Evolutionary conservation across 345 rosid species (phyloP).

Genomic region (Bruguiera sexangula): DNA sequence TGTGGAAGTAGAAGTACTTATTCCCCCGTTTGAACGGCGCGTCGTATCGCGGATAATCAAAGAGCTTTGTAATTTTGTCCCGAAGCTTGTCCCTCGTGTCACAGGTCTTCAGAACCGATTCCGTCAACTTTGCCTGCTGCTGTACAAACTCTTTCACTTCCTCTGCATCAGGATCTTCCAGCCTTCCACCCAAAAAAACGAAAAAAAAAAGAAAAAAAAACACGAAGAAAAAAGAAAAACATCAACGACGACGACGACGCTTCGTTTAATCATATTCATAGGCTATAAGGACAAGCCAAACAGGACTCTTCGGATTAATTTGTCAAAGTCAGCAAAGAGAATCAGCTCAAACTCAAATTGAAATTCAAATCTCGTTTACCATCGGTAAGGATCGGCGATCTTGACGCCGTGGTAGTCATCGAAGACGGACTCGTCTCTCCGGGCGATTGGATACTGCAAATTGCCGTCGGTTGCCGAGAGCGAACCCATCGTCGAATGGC

Average conservation of each 20-base stretch:
- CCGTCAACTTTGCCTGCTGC: constrained; percentile 63
- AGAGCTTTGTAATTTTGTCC: constrained; percentile 53
- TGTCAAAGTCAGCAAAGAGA: neutral
- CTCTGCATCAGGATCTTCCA: constrained; percentile 85
- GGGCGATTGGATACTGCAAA: constrained; percentile 55
- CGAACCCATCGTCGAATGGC: constrained; percentile 51
- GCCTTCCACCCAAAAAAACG: constrained; percentile 36
- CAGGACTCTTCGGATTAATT: neutral
- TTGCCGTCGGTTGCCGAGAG: constrained; percentile 32
- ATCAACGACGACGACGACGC: too few species aligned
- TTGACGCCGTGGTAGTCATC: constrained; percentile 76
- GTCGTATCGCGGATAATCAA: constrained; percentile 80
- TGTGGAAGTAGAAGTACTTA: constrained; percentile 75
- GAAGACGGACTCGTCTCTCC: constrained; percentile 66
- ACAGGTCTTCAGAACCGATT: constrained; percentile 56
- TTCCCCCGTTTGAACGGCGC: constrained; percentile 63
- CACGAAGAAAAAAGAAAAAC: neutral
- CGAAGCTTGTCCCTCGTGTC: constrained; percentile 55
- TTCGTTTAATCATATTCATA: too few species aligned
- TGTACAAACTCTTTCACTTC: constrained; percentile 72
- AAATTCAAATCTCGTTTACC: constrained; percentile 39
- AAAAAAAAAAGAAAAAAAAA: neutral
- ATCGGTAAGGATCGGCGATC: constrained; percentile 79
- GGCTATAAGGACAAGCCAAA: neutral
- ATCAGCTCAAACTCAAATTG: too few species aligned